phyloP scores from a whole-genome alignment of 495 filamentous ascomycete genomes.

The Aspergillus conjunctus region DNA sequence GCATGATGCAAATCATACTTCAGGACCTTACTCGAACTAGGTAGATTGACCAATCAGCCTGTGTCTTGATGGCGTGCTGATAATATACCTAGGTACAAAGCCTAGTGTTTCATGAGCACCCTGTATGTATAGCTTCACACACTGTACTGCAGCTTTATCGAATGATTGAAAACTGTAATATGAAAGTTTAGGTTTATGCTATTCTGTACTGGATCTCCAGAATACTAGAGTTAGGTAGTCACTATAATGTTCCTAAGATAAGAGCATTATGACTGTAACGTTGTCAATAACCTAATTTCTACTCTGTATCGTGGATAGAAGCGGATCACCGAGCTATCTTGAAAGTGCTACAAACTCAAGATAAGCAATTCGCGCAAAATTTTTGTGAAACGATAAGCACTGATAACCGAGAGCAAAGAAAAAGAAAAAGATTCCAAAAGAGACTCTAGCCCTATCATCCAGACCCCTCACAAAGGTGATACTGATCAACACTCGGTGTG shows the following conservation, averaged over 20 bases:
- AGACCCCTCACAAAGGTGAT: too few relatives aligned
- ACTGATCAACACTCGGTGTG: neutral
- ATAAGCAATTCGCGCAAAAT: too few relatives aligned
- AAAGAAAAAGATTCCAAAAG: too few relatives aligned
- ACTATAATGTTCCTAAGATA: too few relatives aligned
- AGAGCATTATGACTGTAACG: too few relatives aligned
- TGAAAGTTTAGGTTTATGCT: neutral
- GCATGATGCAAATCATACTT: neutral
- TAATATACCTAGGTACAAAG: neutral
- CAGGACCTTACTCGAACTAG: neutral
- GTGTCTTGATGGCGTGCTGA: slow-evolving; percentile 13
- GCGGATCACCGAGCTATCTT: too few relatives aligned
- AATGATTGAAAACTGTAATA: neutral
- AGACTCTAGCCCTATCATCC: too few relatives aligned
- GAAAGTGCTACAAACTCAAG: too few relatives aligned
- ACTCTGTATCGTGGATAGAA: too few relatives aligned
- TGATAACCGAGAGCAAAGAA: too few relatives aligned
- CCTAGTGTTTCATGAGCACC: neutral
- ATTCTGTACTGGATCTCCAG: neutral
- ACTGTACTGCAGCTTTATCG: neutral
- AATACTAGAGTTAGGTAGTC: neutral
- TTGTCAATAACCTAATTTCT: too few relatives aligned
- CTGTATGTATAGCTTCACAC: neutral
- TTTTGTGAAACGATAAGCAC: too few relatives aligned
- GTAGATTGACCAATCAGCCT: slow-evolving; percentile 9